Evolutionary conservation across 2,329 filamentous ascomycete species (phyloP).

Genomic region (Epichloe uncinata): DNA sequence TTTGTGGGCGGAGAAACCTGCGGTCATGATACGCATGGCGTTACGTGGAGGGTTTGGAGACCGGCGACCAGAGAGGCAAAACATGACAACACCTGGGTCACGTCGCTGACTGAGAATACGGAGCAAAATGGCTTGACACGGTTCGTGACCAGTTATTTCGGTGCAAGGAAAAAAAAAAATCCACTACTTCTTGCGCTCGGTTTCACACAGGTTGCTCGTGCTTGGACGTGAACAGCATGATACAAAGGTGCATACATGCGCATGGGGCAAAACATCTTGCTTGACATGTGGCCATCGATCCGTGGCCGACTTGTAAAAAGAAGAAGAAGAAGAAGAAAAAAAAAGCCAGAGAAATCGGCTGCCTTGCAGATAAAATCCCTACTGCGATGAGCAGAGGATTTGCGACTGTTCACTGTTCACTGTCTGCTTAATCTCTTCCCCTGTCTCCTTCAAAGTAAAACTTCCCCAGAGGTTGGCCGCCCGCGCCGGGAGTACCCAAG

Average conservation of each 20-base stretch:
- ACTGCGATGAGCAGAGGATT: not conserved
- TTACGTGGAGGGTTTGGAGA: too few species aligned
- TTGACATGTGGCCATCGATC: not conserved
- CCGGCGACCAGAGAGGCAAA: too few species aligned
- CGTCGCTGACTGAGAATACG: too few species aligned
- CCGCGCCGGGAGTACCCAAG: constrained; percentile 30
- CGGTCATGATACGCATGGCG: not conserved
- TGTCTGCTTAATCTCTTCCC: constrained; percentile 6
- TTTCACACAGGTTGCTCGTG: not conserved
- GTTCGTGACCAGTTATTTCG: too few species aligned
- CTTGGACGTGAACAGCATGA: not conserved
- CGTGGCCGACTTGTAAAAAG: not conserved
- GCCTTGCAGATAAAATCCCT: not conserved
- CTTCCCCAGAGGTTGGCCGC: constrained; percentile 36
- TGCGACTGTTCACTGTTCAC: not conserved
- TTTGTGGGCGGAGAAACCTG: too few species aligned
- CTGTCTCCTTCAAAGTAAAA: constrained; percentile 47
- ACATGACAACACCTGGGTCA: too few species aligned
- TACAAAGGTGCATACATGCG: not conserved
- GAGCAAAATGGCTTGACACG: too few species aligned
- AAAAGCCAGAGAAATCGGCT: too few species aligned
- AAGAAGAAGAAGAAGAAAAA: not conserved
- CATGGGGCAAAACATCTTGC: too few species aligned
- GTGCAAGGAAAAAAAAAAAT: too few species aligned
- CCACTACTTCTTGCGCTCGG: not conserved